Evolutionary conservation across 2,329 filamentous ascomycete species (phyloP), one percentile per base, ranked within the genome.

Genomic region (Penicillium sp.): DNA sequence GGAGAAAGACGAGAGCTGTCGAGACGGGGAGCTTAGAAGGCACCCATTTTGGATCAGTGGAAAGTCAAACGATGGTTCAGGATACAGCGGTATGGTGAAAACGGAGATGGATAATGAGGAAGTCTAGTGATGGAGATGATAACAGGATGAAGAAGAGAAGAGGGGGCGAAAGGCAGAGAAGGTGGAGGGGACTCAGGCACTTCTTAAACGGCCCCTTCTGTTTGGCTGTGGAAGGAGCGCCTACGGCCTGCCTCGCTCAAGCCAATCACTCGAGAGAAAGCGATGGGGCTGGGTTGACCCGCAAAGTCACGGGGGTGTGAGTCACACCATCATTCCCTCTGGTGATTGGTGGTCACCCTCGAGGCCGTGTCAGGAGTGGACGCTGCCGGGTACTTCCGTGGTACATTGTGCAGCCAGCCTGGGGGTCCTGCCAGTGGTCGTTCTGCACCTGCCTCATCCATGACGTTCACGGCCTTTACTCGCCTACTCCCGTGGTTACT

Each of bases 141-240:
- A 45, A 57, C 41, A 36, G 47, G 43, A 38, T 41, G 48, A 52
- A 43, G 47, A 55, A 49, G 9, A 48, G 46, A 50, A 49, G 56
- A 54, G 52, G 50, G 48, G 55, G 54, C 50, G 47, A 56, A 57
- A 61, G 47, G 46, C 59, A 71, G 68, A 65, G 66, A 69, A 50
- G 61, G 53, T 65, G 39, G 52, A 61, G 55, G 56, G 62, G 58
- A 64, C 58, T 67, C 62, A 71, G 65, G 66, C 66, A 68, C 60
- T 62, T 68, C 64, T 69, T 68, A 66, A 65, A 51, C 52, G 50
- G 45, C 27, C 34, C 26, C 27, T 43, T 32, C 29, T 43, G 46
- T 54, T 55, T 52, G 48, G 39, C 37, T 48, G 49, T 60, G 52
- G 43, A 47, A 53, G 46, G 36, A 43, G 42, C 39, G 27, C 18